A percentile compares a stretch with the other conserved stretches of the same genome.
Evolutionary conservation across 345 rosid genomes (phyloP).

Genomic region (Salix dunnii): DNA sequence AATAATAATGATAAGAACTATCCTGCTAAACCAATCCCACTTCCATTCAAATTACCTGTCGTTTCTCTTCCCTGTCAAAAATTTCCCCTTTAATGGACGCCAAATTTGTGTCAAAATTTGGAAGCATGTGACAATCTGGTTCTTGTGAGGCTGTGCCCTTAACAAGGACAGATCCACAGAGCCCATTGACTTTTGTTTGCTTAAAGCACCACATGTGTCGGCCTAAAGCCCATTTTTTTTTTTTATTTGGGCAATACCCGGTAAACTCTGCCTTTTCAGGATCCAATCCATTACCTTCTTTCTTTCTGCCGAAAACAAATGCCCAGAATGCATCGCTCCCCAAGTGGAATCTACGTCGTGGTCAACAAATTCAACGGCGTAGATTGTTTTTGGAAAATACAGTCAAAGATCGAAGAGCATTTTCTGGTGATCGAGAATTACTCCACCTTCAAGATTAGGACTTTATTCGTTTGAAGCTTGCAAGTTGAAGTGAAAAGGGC

Average conservation of each 20-base stretch:
- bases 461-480: not conserved
- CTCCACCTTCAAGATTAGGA: not conserved
- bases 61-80: not conserved
- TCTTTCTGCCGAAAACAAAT: no score
- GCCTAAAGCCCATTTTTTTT: not conserved
- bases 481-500: not conserved
- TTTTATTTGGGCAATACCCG: not conserved
- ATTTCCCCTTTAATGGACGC: no score
- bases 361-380: not conserved
- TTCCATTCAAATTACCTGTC: not conserved
- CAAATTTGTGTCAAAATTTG: not conserved
- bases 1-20: not conserved
- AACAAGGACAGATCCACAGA: no score
- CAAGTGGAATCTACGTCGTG: not conserved
- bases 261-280: no score
- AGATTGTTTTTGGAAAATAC: not conserved
- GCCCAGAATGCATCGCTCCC: no score
- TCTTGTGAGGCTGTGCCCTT: no score
- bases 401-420: not conserved
- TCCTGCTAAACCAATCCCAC: not conserved
- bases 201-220: not conserved
- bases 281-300: no score
- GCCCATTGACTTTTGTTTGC: no score
- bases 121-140: not conserved
- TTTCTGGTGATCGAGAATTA: not conserved